Evolutionary conservation across 305 asterid genomes (phyloP).

Genomic region (Rubia balearica): DNA sequence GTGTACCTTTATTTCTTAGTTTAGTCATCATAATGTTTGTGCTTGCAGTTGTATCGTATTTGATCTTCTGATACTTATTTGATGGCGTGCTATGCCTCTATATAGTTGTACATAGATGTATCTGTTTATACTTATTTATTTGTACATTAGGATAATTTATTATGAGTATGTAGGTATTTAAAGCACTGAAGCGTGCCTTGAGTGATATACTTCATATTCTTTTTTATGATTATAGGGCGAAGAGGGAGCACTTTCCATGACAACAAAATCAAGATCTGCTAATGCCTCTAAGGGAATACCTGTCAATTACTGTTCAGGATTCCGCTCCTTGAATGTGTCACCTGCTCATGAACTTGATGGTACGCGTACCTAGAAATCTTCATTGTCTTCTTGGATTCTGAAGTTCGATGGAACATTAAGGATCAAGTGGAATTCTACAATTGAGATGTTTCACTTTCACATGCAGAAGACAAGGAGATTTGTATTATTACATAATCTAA

Average conservation of each 20-base stretch:
- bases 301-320: constrained; percentile 94
- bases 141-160: neutral
- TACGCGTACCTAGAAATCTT: constrained; percentile 15
- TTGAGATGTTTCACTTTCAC: neutral
- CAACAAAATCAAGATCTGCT: constrained; percentile 64
- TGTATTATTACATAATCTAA: neutral
- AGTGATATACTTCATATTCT: neutral
- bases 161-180: neutral
- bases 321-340: constrained; percentile 49
- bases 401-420: neutral
- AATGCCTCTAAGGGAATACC: constrained; percentile 85
- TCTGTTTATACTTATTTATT: neutral
- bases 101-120: neutral
- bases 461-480: neutral
- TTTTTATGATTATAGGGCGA: constrained; percentile 53
- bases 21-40: neutral
- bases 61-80: neutral
- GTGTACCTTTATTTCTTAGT: neutral
- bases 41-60: neutral
- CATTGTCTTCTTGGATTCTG: neutral
- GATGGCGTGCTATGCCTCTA: neutral
- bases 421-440: neutral
- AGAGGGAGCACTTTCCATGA: constrained; percentile 98
- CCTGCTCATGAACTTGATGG: constrained; percentile 68
- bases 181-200: neutral